Conservation (phyloP, 345 rosid genomes). For the Viola odorata region DNA sequence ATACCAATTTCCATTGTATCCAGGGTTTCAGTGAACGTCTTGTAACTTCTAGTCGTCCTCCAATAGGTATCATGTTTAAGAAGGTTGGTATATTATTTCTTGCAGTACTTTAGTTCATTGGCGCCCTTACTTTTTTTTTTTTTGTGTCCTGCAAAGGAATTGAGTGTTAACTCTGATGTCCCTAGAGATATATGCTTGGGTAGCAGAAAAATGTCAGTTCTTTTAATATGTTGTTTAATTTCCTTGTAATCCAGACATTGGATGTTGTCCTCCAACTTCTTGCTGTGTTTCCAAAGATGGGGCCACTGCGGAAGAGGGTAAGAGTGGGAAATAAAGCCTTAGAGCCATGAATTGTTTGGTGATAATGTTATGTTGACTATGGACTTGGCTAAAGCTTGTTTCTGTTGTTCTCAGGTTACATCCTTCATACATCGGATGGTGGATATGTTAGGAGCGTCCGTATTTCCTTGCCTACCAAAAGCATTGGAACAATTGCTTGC, state of each 20-base stretch:
- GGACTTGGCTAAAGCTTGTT: constrained; percentile 16
- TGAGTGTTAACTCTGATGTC: not conserved
- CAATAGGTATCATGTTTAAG: constrained; percentile 88
- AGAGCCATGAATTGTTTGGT: not conserved
- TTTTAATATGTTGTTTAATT: constrained; percentile 11
- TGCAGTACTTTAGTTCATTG: no score
- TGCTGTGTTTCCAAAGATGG: constrained; percentile 70
- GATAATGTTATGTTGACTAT: constrained; percentile 5
- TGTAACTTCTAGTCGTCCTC: constrained; percentile 80
- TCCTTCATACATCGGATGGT: constrained; percentile 98
- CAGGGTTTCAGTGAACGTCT: constrained; percentile 97
- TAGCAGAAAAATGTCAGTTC: not conserved
- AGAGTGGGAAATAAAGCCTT: constrained; percentile 16
- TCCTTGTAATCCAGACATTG: constrained; percentile 57
- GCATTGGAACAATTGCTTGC: constrained; percentile 85
- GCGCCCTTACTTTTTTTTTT: not conserved
- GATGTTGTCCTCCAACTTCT: constrained; percentile 83
- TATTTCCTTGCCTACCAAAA: constrained; percentile 91
- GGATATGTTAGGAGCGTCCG: constrained; percentile 82
- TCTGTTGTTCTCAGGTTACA: constrained; percentile 49
- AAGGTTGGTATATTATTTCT: constrained; percentile 45
- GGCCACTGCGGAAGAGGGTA: constrained; percentile 79
- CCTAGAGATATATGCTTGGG: not conserved
- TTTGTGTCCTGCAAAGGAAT: not conserved
- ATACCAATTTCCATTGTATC: constrained; percentile 11